phyloP scores from a whole-genome alignment of 345 rosid genomes.

The Salix purpurea region DNA sequence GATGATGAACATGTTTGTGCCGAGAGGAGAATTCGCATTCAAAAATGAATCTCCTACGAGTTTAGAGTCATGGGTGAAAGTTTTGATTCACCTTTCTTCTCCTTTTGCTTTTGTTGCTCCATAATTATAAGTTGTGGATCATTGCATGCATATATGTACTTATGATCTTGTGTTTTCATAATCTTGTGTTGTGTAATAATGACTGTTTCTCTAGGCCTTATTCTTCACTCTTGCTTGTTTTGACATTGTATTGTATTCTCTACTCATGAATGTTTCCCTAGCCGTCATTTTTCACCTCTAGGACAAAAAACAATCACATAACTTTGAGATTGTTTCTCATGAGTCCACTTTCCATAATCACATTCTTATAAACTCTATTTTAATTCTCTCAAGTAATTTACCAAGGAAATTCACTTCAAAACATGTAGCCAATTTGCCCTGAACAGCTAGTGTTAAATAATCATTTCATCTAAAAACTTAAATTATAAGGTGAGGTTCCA shows the following conservation, averaged over 20 bases:
- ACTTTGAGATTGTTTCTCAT: not conserved
- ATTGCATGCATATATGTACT: conserved; percentile 13
- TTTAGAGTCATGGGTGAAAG: conserved; percentile 12
- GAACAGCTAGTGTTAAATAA: not conserved
- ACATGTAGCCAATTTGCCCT: not conserved
- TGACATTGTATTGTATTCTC: not conserved
- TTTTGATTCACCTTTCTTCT: conserved; percentile 27
- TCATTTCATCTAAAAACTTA: too few species aligned
- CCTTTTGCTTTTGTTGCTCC: not conserved
- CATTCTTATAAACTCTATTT: not conserved
- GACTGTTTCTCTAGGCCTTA: not conserved
- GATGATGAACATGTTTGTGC: not conserved
- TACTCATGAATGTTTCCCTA: not conserved
- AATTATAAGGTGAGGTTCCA: fast-evolving
- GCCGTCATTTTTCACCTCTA: not conserved
- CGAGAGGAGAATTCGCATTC: not conserved
- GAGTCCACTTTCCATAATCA: not conserved
- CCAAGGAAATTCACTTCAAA: not conserved
- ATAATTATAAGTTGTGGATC: conserved; percentile 15
- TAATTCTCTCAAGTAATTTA: not conserved
- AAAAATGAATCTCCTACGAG: not conserved
- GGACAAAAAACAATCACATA: not conserved
- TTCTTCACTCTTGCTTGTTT: not conserved
- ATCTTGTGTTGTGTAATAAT: not conserved
- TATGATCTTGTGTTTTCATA: not conserved